Base-by-base conservation (phyloP, 805 yeast genomes). In the Pichia heedii region DNA sequence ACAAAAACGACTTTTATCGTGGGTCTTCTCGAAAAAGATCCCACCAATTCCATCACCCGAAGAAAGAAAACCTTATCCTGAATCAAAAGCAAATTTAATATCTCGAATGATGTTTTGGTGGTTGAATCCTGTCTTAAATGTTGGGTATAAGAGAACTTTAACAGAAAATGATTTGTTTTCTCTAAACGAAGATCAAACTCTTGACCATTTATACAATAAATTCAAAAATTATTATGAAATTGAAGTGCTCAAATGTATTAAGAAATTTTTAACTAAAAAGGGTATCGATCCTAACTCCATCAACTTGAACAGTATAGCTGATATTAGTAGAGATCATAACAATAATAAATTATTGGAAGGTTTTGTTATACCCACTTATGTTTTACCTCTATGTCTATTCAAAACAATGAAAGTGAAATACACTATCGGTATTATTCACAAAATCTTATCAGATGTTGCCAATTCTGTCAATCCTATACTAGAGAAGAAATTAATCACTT, bases 131-230 rank as follows among this genome's bases (percentile, higher is more conserved):
- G 52, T 84, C 34, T 61, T 84, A 67, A 63, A 61, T 15, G 73
- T 74, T 8, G 93, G 94, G 7, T 84, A 84, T 59, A 80, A 77
- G 58, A 69, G 93, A 54, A 81, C 89, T 0, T 61, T 84, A 37
- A 74, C 73, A 36, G 77, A 82, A 2, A 71, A 74, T 39, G 93
- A 84, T 60, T 56, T 83, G 50, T 83, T 57, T 50, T 55, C 54
- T 24, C 57, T 76, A 48, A 72, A 71, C 19, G 66, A 67, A 2
- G 62, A 64, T 30, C 62, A 68, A 61, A 55, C 65, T 13, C 64
- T 73, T 33, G 74, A 74, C 24, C 51, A 51, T n/a, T 56, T 74
- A 45, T 66, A 67, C 43, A 51, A 42, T 1, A 53, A 46, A 24
- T 77, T 77, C 43, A 58, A 58, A 35, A 39, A 43, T 7, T 48